Evolutionary conservation across 768 basidiomycete genomes (phyloP), one percentile per base, ranked within the genome.

Genomic region (Kwoniella botswanensis): DNA sequence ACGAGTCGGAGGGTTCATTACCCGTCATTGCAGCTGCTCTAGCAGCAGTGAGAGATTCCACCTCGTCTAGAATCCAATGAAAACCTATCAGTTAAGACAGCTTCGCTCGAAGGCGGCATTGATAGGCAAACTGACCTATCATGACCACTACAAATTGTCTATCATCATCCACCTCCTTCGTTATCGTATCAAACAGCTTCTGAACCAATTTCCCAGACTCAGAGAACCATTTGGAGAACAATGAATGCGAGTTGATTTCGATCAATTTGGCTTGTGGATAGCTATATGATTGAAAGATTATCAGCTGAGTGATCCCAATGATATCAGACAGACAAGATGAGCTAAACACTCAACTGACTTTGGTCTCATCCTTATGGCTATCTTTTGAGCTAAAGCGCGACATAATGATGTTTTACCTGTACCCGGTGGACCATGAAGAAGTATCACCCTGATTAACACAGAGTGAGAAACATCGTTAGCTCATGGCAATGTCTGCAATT

Each of bases 181-280:
- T 92, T 67, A 99, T 93, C 69, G 88, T 92, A 50, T 87, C 88
- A 81, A 83, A 99, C 18, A 99, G 86, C 58, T 92, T 89, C 79
- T 98, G 96, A 1, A 99, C 97, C 35, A 99, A 89, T 83, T 99
- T 99, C 17, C 97, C 97, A 0, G 94, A 97, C 82, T 99, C 97
- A 0, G 95, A 98, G 85, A 98, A 99, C 96, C 97, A 99, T 76
- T 94, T 92, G 17, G 93, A 95, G 82, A 99, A 98, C 17, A 99
- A 87, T 1, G 95, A 98, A 84, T 98, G 97, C 0, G 97, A 95
- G 81, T 98, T 98, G 79, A 99, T 97, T 83, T 99, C 97, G 56
- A 99, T 88, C 12, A 99, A 86, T 57, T 93, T 92, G 44, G 93
- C 88, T 83, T 92, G 88, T 0, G 91, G 86, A 81, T 97, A 99